Percentiles rank a stretch among this genome's conserved stretches.
Evolutionary conservation across 2,329 filamentous ascomycete genomes (phyloP).

Genomic region (Trichoderma atrobrunneum): DNA sequence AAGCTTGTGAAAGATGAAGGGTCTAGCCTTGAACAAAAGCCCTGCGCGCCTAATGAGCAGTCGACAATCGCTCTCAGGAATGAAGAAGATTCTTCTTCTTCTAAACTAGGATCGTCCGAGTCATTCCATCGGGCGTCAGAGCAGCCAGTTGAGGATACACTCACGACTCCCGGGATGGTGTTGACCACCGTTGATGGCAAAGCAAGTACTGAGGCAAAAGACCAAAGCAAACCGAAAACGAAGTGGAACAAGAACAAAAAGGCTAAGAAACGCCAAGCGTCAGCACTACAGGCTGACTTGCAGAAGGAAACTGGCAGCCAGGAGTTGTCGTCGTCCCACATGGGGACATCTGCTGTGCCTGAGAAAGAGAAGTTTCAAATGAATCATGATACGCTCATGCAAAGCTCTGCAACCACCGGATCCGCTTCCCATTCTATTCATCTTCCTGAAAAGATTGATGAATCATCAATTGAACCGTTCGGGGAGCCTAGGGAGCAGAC

Average conservation of each 20-base stretch:
- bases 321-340: background rate
- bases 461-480: background rate
- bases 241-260: constrained; percentile 24
- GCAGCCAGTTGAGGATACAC: background rate
- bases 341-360: background rate
- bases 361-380: background rate
- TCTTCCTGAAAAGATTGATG: constrained; percentile 23
- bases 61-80: background rate
- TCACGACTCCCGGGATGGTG: background rate
- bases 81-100: background rate
- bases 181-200: background rate
- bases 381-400: background rate
- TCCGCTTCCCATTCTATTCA: background rate
- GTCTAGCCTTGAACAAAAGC: background rate
- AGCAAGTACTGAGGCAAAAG: background rate
- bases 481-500: background rate
- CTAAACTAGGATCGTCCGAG: background rate
- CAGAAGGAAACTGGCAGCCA: background rate
- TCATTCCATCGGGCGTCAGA: background rate
- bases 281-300: background rate
- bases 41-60: background rate
- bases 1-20: background rate
- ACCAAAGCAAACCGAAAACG: constrained; percentile 10
- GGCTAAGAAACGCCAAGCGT: constrained; percentile 26
- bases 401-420: background rate